Base-by-base conservation (phyloP, 805 yeast species). In the Sugiyamaella marilandica region DNA sequence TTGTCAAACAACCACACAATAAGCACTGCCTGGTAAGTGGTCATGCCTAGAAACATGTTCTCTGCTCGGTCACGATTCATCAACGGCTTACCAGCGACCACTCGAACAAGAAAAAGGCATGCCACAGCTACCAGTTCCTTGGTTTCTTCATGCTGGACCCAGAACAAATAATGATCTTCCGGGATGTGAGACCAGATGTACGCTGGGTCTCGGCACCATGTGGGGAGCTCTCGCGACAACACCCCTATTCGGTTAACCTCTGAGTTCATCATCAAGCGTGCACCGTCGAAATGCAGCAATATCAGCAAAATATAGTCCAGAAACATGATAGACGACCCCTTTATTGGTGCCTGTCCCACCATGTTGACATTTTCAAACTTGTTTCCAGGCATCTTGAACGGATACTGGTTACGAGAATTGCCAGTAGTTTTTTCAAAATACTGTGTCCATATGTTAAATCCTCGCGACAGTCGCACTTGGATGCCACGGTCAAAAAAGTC, bases 391-490 rank as follows among this genome's bases (percentile, higher is more conserved):
- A 54, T 34, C 13, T 46, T 43, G 50, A 65, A 58, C 34, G 65
- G 56, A 46, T 57, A 55, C 41, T 62, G 62, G 19, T 59, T 64
- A 7, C 60, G 55, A 1, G 45, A 29, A 21, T 59, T 56, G 34
- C 67, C 70, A 33, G 59, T 57, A 14, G 65, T 54, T 0, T 55
- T 56, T 34, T 56, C 62, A 53, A 63, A 66, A 44, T 59, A 57
- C 39, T 56, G 60, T 21, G 57, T 58, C 70, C 70, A 66, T 7
- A 62, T 57, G 39, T 65, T 67, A 26, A 65, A 59, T 10, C 65
- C 69, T 7, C 68, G 60, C 33, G 62, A 64, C 14, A 65, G 45
- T 10, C 68, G 59, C 2, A 59, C 62, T 54, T 60, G 67, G 9
- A 63, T 52, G 8, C 56, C 52, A 8, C 58, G 55, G 49, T 65